phyloP scores from a whole-genome alignment of 257 asterid species.

The Nicotiana knightiana region DNA sequence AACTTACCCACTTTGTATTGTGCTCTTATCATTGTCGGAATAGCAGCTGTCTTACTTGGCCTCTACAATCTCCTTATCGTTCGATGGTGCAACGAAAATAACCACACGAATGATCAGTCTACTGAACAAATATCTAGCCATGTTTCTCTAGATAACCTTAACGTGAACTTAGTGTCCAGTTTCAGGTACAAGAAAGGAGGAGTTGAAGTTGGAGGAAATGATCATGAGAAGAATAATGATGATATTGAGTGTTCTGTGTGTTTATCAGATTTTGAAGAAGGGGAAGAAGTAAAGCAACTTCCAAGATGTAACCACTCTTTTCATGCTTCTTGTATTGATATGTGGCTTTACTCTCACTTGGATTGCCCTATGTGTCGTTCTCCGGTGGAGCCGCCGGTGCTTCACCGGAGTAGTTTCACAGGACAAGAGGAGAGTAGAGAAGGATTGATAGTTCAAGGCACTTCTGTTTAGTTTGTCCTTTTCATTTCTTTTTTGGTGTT shows the following conservation, averaged over 20 bases:
- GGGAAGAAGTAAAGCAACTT: conserved; percentile 50
- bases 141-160: neutral
- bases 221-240: conserved; percentile 9
- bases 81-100: conserved; percentile 24
- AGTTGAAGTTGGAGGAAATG: neutral
- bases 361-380: conserved; percentile 80
- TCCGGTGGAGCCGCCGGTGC: conserved; percentile 32
- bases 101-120: neutral
- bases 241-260: conserved; percentile 50
- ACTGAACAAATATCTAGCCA: neutral
- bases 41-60: conserved; percentile 16
- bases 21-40: conserved; percentile 22
- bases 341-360: conserved; percentile 65
- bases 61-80: conserved; percentile 23
- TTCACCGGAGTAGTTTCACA: neutral
- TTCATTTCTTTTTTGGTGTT: too few species aligned
- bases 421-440: conserved; percentile 20
- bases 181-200: conserved; percentile 50
- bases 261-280: conserved; percentile 59
- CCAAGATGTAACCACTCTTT: conserved; percentile 59
- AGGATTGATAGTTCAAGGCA: conserved; percentile 20
- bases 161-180: conserved; percentile 23
- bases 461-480: conserved; percentile 7
- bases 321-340: conserved; percentile 71
- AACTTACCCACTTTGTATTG: conserved; percentile 24